These are phyloP conservation scores for Thermothelomyces thermophilus DNA, from an alignment of 2,329 filamentous ascomycete species.

Conservation along the genomic window DNA sequence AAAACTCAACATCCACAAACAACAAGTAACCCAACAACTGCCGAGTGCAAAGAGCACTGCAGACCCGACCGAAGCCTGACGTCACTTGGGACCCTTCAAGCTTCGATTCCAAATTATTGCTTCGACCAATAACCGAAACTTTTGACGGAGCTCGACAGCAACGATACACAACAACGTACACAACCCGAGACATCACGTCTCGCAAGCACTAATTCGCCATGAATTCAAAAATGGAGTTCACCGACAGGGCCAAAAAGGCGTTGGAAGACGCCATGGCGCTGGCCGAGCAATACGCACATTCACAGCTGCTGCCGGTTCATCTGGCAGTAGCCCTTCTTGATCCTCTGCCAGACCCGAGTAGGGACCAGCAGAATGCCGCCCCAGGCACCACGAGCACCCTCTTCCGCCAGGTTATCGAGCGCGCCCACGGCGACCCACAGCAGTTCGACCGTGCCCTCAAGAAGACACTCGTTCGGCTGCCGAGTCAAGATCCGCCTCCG, in stretches of 20 bases:
- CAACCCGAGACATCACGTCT: slow-evolving; percentile 18
- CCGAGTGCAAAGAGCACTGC: neutral
- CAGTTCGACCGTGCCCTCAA: slow-evolving; percentile 83
- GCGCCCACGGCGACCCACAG: slow-evolving; percentile 88
- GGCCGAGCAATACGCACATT: slow-evolving; percentile 83
- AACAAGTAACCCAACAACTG: neutral
- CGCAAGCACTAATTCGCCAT: slow-evolving; percentile 31
- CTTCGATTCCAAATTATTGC: too few species aligned
- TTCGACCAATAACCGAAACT: neutral
- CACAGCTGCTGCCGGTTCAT: slow-evolving; percentile 84
- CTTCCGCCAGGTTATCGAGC: slow-evolving; percentile 90
- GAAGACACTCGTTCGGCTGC: slow-evolving; percentile 82
- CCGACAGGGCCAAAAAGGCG: slow-evolving; percentile 84
- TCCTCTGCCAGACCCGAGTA: slow-evolving; percentile 66
- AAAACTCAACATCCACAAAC: neutral
- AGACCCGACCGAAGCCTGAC: slow-evolving; percentile 20
- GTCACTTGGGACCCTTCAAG: slow-evolving; percentile 17
- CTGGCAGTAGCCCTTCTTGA: slow-evolving; percentile 78
- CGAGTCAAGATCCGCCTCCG: slow-evolving; percentile 90
- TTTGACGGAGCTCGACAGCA: slow-evolving; percentile 7
- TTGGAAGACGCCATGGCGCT: slow-evolving; percentile 82
- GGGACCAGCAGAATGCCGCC: slow-evolving; percentile 73
- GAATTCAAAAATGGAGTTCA: slow-evolving; percentile 82
- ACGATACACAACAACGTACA: slow-evolving; percentile 11
- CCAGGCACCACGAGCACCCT: slow-evolving; percentile 62